Percentiles rank a stretch among this genome's conserved stretches.
Conservation (phyloP, 768 basidiomycete genomes). For the Gelatoporia subvermispora region DNA sequence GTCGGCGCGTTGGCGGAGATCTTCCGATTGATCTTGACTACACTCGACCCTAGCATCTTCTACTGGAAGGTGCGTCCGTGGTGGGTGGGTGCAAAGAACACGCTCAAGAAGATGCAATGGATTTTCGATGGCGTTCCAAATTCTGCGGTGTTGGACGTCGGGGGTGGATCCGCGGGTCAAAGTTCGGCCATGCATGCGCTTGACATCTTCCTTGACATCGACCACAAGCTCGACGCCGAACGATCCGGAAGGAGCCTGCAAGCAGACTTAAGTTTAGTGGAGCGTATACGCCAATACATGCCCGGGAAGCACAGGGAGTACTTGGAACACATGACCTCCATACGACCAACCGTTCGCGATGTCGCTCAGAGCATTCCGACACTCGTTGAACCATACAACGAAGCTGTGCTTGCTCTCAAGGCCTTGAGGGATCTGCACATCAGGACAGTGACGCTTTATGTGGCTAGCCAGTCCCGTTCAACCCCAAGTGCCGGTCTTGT, state of each 20-base stretch:
- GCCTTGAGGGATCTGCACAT: constrained; percentile 84
- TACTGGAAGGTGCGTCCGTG: constrained; percentile 90
- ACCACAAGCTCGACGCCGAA: constrained; percentile 76
- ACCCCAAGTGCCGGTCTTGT: constrained; percentile 36
- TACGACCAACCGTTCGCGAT: constrained; percentile 56
- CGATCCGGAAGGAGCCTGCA: constrained; percentile 62
- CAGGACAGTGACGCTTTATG: constrained; percentile 80
- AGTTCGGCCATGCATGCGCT: constrained; percentile 85
- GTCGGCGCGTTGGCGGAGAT: constrained; percentile 72
- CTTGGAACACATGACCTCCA: constrained; percentile 58
- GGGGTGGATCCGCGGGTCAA: constrained; percentile 93
- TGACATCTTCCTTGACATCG: constrained; percentile 83
- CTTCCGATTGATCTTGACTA: constrained; percentile 61
- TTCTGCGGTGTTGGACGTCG: constrained; percentile 56
- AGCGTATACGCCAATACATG: constrained; percentile 93
- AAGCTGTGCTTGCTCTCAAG: constrained; percentile 74
- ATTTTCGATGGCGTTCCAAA: constrained; percentile 71
- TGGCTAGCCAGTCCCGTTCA: constrained; percentile 79
- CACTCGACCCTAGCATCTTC: constrained; percentile 82
- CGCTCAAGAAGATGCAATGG: constrained; percentile 42
- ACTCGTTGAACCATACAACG: constrained; percentile 73
- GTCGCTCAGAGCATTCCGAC: constrained; percentile 52
- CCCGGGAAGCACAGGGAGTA: constrained; percentile 87
- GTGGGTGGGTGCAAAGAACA: constrained; percentile 73
- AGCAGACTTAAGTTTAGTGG: constrained; percentile 80